Evolutionary conservation across 2,329 filamentous ascomycete species (phyloP).

Genomic region (Penicillium sumatraense): DNA sequence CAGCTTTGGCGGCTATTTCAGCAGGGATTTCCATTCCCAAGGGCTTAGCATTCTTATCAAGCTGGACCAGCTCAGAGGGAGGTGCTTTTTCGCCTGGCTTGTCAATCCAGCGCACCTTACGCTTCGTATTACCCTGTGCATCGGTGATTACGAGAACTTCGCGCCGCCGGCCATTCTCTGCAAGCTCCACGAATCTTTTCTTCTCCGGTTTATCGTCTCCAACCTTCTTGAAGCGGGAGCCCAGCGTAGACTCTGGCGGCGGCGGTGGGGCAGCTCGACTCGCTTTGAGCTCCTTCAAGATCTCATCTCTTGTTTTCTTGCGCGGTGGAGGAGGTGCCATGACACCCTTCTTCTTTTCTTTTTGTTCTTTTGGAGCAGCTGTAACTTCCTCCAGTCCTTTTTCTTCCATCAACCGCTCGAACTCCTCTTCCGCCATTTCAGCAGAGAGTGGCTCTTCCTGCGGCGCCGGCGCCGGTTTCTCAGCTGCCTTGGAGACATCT

Average conservation of each 20-base stretch:
- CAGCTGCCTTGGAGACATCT: slow-evolving; percentile 54
- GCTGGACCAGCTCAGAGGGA: slow-evolving; percentile 38
- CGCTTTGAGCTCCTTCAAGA: slow-evolving; percentile 63
- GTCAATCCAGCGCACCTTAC: slow-evolving; percentile 61
- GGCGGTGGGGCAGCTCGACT: slow-evolving; percentile 52
- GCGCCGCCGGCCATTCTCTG: slow-evolving; percentile 55
- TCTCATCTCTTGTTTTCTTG: slow-evolving; percentile 63
- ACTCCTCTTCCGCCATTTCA: slow-evolving; percentile 67
- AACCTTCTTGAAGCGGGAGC: slow-evolving; percentile 60
- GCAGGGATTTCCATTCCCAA: slow-evolving; percentile 57
- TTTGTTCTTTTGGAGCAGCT: slow-evolving; percentile 39
- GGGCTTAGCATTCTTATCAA: slow-evolving; percentile 52
- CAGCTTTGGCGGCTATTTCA: slow-evolving; percentile 43
- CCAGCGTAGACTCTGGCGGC: slow-evolving; percentile 55
- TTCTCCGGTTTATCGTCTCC: slow-evolving; percentile 52
- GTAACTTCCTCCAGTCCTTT: slow-evolving; percentile 38
- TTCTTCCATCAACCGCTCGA: slow-evolving; percentile 48
- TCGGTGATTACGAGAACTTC: slow-evolving; percentile 65
- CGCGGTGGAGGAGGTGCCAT: slow-evolving; percentile 50
- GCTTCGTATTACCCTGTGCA: slow-evolving; percentile 64
- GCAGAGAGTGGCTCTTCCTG: slow-evolving; percentile 37
- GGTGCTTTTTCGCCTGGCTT: slow-evolving; percentile 35
- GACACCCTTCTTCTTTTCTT: slow-evolving; percentile 55
- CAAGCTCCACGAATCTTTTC: slow-evolving; percentile 59
- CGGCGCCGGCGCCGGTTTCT: slow-evolving; percentile 28